These are phyloP conservation scores for Phytophthora nicotianae DNA, from an alignment of 352 stramenopile species.

Conservation along the genomic window DNA sequence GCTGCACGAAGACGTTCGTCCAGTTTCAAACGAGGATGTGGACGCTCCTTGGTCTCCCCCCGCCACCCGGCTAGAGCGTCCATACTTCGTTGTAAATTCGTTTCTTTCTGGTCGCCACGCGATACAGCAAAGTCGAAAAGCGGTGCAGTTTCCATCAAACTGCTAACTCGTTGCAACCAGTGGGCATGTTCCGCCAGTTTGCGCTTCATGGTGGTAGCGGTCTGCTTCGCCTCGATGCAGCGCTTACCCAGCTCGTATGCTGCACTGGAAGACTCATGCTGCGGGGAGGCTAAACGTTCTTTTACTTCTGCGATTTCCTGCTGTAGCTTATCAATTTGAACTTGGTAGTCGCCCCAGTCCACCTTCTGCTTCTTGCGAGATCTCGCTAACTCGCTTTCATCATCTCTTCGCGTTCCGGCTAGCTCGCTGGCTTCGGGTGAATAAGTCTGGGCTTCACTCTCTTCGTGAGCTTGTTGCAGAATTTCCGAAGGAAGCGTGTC, in stretches of 20 bases:
- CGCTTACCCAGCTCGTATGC: conserved; percentile 22
- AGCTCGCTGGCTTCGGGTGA: neutral
- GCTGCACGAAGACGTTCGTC: conserved; percentile 34
- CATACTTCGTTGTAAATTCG: conserved; percentile 9
- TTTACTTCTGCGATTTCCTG: conserved; percentile 43
- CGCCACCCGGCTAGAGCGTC: conserved; percentile 38
- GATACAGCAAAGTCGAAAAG: conserved; percentile 41
- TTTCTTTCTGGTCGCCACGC: neutral
- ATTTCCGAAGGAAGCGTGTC: conserved; percentile 18
- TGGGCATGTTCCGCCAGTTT: conserved; percentile 56
- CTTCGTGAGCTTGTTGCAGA: conserved; percentile 19
- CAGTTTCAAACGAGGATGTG: conserved; percentile 40
- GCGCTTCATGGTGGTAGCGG: conserved; percentile 36
- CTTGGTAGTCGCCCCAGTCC: conserved; percentile 39
- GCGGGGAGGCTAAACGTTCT: conserved; percentile 20
- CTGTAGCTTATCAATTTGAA: conserved; percentile 39
- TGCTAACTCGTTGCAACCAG: conserved; percentile 56
- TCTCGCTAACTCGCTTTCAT: conserved; percentile 19
- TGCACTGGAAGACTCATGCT: conserved; percentile 2
- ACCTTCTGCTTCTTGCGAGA: conserved; percentile 60
- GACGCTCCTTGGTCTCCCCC: conserved; percentile 9
- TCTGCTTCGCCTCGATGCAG: conserved; percentile 46
- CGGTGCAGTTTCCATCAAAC: conserved; percentile 56
- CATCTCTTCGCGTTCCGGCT: neutral
- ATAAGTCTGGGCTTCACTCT: neutral